Evolutionary conservation across 805 yeast genomes (phyloP).

Genomic region (Kluyveromyces nonfermentans): DNA sequence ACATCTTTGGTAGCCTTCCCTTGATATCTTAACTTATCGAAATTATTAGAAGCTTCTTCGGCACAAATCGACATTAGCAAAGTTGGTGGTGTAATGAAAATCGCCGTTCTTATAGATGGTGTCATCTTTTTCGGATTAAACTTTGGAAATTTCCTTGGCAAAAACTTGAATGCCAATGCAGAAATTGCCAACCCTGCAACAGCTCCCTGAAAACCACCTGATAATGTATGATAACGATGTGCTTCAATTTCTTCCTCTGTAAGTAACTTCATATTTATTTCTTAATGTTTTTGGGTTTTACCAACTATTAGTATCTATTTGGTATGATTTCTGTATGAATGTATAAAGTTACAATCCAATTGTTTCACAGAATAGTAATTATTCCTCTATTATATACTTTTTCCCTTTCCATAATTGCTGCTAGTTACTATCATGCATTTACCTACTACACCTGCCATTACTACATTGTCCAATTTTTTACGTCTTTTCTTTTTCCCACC

Average conservation of each 20-base stretch:
- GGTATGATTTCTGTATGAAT: neutral
- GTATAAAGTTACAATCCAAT: neutral
- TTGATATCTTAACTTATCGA: conserved; percentile 54
- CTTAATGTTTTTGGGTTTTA: neutral
- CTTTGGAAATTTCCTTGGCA: conserved; percentile 39
- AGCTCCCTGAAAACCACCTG: conserved; percentile 56
- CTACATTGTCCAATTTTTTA: neutral
- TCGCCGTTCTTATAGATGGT: conserved; percentile 55
- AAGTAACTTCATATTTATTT: conserved; percentile 50
- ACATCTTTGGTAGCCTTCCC: conserved; percentile 30
- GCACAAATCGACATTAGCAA: conserved; percentile 53
- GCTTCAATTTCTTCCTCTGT: conserved; percentile 58
- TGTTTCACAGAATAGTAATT: neutral
- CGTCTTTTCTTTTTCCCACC: neutral
- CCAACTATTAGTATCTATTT: neutral
- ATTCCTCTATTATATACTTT: neutral
- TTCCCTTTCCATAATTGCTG: neutral
- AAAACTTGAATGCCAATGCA: conserved; percentile 41
- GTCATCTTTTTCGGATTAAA: conserved; percentile 35
- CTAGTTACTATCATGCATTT: no score
- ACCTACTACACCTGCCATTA: neutral
- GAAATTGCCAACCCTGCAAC: conserved; percentile 50
- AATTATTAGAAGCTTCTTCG: conserved; percentile 59
- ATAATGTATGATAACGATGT: conserved; percentile 47
- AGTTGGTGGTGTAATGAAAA: conserved; percentile 60